Base-by-base conservation (phyloP, 2,329 filamentous ascomycete species). In the Fusarium pininemorale region DNA sequence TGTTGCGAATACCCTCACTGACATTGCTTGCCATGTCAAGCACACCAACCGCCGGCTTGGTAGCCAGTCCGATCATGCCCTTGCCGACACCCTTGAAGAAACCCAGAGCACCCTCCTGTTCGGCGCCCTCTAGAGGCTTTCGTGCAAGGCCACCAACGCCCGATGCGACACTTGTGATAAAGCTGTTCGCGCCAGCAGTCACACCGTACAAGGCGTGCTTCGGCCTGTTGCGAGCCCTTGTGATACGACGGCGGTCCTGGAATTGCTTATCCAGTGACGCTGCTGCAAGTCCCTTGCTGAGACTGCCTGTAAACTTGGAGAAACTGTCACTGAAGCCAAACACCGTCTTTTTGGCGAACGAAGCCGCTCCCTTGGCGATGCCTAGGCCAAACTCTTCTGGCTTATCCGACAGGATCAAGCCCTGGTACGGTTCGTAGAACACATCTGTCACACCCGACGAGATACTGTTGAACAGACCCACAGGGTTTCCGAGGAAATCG, bases 21-120 rank as follows among this genome's bases (percentile, higher is more conserved):
- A 99, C 93, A 81, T 98, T 98, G 80, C 95, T 98, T 2, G 97
- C 96, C 79, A 99, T 92, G 83, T 99, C 96, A 75, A 99, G 95
- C 28, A 98, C 94, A 63, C 97, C 96, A 66, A 99, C 97, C 12
- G 96, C 95, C 5, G 97, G 96, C 83, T 99, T 99, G 15, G 96
- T 99, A 4, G 95, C 95, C n/a, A 98, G 86, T 18, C 96, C 96
- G 4, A 98, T 88, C 26, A 98, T 88, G 26, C 96, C 96, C 84
- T 98, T 99, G 63, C 96, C 96, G 42, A 99, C 93, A 63, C 96
- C 96, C 85, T 99, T 99, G 84, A 99, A 94, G 84, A 99, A 99
- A 1, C 96, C 96, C 8, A 95, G 87, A 1, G 95, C 92, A 22
- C 96, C 96, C 83, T 98, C 97, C 80, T 96, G 95, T 83, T 99